Conservation (phyloP, 345 rosid genomes). For the Aquilaria malaccensis region DNA sequence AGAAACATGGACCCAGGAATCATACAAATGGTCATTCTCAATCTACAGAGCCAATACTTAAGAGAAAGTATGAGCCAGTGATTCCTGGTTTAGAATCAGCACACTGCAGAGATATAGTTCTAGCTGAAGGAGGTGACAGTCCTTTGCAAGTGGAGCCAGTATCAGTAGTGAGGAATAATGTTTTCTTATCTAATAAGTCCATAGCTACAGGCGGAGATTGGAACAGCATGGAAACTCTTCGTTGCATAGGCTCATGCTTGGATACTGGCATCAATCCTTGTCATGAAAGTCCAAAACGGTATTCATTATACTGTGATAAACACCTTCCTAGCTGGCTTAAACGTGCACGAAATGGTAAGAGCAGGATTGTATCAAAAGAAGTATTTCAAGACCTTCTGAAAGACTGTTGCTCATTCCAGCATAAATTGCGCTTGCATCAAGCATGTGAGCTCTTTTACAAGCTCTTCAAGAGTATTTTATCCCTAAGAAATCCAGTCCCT, state of each 20-base stretch:
- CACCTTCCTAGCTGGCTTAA: conserved; percentile 99
- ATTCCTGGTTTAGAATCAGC: conserved; percentile 31
- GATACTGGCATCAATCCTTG: conserved; percentile 41
- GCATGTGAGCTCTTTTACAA: conserved; percentile 97
- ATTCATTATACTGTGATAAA: conserved; percentile 73
- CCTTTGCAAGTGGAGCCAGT: conserved; percentile 43
- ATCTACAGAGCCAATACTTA: conserved; percentile 29
- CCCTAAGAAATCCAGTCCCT: conserved; percentile 88
- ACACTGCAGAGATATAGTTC: conserved; percentile 38
- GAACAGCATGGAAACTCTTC: conserved; percentile 20
- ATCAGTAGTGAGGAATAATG: conserved; percentile 28
- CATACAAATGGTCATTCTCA: conserved; percentile 20
- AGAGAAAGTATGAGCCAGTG: conserved; percentile 50
- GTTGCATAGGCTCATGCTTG: conserved; percentile 61
- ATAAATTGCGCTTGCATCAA: conserved; percentile 68
- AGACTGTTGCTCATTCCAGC: conserved; percentile 51
- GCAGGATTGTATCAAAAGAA: conserved; percentile 91
- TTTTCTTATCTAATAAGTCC: conserved; percentile 35
- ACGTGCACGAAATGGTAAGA: conserved; percentile 98
- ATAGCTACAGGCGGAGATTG: conserved; percentile 38
- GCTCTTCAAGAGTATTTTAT: conserved; percentile 85
- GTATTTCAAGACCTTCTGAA: conserved; percentile 71
- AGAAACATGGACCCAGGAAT: conserved; percentile 75
- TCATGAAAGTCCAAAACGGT: conserved; percentile 60
- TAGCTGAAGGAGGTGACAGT: conserved; percentile 36